phyloP scores from a whole-genome alignment of 169 alveolate genomes.

The Plasmodium vinckei region DNA sequence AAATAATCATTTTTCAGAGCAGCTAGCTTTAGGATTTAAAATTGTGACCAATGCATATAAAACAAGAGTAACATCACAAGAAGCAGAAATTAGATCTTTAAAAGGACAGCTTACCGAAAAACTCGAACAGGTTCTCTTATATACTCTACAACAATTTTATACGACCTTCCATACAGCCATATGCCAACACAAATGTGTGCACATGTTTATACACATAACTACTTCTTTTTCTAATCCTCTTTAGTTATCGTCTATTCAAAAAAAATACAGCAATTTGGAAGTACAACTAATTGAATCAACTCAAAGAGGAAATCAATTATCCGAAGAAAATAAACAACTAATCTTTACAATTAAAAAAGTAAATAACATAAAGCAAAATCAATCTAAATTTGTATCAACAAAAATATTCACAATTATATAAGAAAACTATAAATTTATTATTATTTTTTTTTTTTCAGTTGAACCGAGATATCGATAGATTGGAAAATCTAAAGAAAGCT shows the following conservation, averaged over 20 bases:
- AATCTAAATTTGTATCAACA: not conserved
- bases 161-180: not conserved
- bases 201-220: not conserved
- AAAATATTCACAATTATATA: not conserved
- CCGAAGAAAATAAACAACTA: slow-evolving; percentile 89
- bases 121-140: slow-evolving; percentile 81
- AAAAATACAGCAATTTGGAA: slow-evolving; percentile 87
- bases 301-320: slow-evolving; percentile 88
- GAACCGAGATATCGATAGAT: slow-evolving; percentile 86
- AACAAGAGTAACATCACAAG: slow-evolving; percentile 86
- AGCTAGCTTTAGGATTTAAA: slow-evolving; percentile 89
- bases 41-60: slow-evolving; percentile 89
- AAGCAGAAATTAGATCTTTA: slow-evolving; percentile 86
- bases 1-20: slow-evolving; percentile 78
- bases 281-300: slow-evolving; percentile 88
- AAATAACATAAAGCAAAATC: not conserved
- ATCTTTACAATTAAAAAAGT: slow-evolving; percentile 85
- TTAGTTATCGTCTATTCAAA: slow-evolving; percentile 86
- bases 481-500: slow-evolving; percentile 87
- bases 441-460: slow-evolving; percentile 71
- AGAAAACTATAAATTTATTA: not conserved
- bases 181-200: not conserved
- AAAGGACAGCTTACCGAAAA: slow-evolving; percentile 86
- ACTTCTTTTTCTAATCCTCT: not conserved
- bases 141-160: not conserved